Evolutionary conservation across 2,329 filamentous ascomycete species (phyloP), one percentile per base, ranked within the genome.

Genomic region (Sclerotinia borealis): DNA sequence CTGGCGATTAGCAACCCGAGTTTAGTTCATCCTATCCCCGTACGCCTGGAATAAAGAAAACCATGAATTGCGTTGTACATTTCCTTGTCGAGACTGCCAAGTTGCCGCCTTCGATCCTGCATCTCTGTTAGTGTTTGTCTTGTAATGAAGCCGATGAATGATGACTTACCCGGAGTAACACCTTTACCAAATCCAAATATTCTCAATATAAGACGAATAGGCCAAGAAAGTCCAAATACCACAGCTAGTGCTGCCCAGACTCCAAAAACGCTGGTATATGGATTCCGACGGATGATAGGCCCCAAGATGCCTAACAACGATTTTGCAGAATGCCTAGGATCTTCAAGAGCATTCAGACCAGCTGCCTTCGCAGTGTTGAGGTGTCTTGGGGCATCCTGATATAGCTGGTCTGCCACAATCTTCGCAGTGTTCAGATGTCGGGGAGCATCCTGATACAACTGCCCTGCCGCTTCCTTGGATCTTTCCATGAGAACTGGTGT

Each of bases 171-270:
- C n/a, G 34, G 45, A 27, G 17, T 39, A 19, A 59, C 22, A 9
- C 51, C 51, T 49, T 62, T 58, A 39, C 50, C 3, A 48, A 62
- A 62, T 29, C 60, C 60, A 25, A 62, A 48, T 15, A 62, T 31
- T 39, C n/a, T 48, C 25, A 56, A 43, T 17, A 62, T 19, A 37
- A 29, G 7, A 27, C 51, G 29, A 48, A 62, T 3, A 36, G 51
- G 60, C 60, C 60, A 58, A 29, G 49, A 8, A n/a, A 31, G 31
- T 19, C 60, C 60, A 27, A 54, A 45, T 45, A 29, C 7, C 19
- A 54, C 47, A 25, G 59, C 48, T 19, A 54, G 13, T 43, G 27
- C 27, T 27, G 39, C 22, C 48, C 59, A 61, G 15, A 31, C 37
- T 45, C n/a, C 48, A 29, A 52, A 51, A 36, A 22, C 7, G 11